Conservation (phyloP, 768 basidiomycete species). For the Leccinum obscurum region DNA sequence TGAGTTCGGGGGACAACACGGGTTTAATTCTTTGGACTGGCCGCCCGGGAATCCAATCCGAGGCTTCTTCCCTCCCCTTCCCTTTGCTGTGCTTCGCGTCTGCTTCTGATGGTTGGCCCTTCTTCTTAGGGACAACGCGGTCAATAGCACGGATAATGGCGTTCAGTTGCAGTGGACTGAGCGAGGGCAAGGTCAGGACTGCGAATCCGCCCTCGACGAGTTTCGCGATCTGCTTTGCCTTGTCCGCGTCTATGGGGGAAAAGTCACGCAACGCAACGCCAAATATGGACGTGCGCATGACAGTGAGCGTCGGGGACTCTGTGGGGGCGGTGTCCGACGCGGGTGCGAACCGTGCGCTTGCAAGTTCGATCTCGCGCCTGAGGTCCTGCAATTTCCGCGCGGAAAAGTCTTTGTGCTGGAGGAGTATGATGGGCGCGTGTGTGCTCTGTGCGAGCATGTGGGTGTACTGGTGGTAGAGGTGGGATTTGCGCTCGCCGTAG, state of each 20-base stretch:
- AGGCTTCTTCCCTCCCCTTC: constrained; percentile 60
- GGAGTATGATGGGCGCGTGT: constrained; percentile 68
- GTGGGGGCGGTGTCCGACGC: constrained; percentile 27
- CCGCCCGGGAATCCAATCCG: constrained; percentile 64
- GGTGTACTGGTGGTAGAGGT: constrained; percentile 78
- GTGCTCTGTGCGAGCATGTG: constrained; percentile 61
- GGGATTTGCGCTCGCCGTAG: constrained; percentile 78
- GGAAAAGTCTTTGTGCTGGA: constrained; percentile 75
- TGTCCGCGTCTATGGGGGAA: constrained; percentile 47
- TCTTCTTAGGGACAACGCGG: constrained; percentile 61
- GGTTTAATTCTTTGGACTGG: constrained; percentile 61
- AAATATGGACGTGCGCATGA: constrained; percentile 78
- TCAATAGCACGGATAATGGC: constrained; percentile 67
- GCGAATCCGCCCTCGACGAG: constrained; percentile 62
- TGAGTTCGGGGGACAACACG: constrained; percentile 61
- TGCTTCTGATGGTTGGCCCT: constrained; percentile 51
- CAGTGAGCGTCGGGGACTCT: constrained; percentile 54
- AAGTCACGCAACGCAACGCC: constrained; percentile 73
- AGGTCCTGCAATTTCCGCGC: constrained; percentile 67
- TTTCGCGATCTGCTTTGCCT: constrained; percentile 53
- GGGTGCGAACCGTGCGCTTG: constrained; percentile 44
- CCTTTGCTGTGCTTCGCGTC: constrained; percentile 42
- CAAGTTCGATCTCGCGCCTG: constrained; percentile 62
- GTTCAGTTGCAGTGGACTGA: constrained; percentile 72
- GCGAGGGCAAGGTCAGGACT: constrained; percentile 60